Evolutionary conservation across 257 asterid genomes (phyloP).

Genomic region (Forsythia viridissima): DNA sequence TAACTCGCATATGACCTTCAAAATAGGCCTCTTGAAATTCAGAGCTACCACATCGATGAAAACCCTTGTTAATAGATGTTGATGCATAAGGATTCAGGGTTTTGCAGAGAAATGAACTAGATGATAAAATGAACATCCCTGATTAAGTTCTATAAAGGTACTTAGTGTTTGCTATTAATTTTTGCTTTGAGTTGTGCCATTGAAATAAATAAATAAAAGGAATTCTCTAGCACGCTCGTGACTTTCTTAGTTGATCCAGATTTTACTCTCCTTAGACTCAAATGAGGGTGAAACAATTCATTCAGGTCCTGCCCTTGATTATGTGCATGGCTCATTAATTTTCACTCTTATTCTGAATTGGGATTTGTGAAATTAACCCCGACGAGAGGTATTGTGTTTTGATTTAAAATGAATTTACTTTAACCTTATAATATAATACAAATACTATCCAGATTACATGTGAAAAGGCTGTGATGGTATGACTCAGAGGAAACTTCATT

Average conservation of each 20-base stretch:
- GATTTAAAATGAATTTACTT: too few relatives aligned
- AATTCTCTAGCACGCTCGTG: neutral
- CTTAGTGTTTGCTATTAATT: neutral
- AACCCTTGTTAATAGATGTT: neutral
- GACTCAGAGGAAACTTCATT: neutral
- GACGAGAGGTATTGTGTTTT: too few relatives aligned
- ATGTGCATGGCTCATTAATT: neutral
- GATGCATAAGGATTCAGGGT: neutral
- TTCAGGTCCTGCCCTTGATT: neutral
- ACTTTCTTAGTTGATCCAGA: neutral
- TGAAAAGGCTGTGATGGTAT: neutral
- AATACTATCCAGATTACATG: neutral
- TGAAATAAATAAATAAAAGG: neutral
- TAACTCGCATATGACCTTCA: neutral
- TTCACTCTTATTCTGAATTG: too few relatives aligned
- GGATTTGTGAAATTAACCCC: too few relatives aligned
- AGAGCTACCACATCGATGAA: neutral
- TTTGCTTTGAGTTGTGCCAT: neutral
- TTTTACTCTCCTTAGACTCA: neutral
- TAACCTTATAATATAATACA: too few relatives aligned
- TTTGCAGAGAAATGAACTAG: neutral
- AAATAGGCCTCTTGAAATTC: neutral
- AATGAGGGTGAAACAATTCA: neutral
- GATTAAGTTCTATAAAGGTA: neutral
- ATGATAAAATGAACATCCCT: neutral